Evolutionary conservation across 768 basidiomycete genomes (phyloP).

Genomic region (Lentinus brumalis): DNA sequence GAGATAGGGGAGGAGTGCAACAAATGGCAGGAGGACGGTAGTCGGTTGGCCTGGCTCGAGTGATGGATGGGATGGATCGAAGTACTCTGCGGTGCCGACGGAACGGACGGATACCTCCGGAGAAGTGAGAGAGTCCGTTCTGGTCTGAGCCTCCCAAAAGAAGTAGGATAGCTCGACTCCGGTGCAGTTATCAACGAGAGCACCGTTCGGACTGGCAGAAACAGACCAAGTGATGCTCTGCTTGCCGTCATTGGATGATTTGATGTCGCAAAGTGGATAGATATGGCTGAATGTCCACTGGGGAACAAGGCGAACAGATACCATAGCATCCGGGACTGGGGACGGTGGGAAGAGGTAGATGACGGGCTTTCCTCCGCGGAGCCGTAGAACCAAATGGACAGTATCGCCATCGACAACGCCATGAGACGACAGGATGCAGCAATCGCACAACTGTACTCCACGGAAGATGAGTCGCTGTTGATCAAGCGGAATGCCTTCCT

Average conservation of each 20-base stretch:
- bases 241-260: background rate
- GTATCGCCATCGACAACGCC: too few relatives aligned
- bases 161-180: conserved; percentile 1
- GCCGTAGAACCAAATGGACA: background rate
- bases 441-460: too few relatives aligned
- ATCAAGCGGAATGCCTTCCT: too few relatives aligned
- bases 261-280: background rate
- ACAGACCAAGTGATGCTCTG: conserved; percentile 1
- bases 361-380: background rate
- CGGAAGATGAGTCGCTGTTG: too few relatives aligned
- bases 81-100: background rate
- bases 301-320: background rate
- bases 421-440: too few relatives aligned
- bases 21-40: background rate
- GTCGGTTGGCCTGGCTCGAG: background rate
- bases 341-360: background rate
- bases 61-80: background rate
- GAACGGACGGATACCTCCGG: too few relatives aligned
- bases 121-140: background rate
- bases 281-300: conserved; percentile 1
- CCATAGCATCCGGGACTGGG: background rate
- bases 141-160: conserved; percentile 1
- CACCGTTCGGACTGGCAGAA: background rate
- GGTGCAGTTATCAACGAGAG: background rate
- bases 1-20: background rate